Conservation (phyloP, 1,284 basidiomycete genomes). For the Pyrrhoderma lamaoense region DNA sequence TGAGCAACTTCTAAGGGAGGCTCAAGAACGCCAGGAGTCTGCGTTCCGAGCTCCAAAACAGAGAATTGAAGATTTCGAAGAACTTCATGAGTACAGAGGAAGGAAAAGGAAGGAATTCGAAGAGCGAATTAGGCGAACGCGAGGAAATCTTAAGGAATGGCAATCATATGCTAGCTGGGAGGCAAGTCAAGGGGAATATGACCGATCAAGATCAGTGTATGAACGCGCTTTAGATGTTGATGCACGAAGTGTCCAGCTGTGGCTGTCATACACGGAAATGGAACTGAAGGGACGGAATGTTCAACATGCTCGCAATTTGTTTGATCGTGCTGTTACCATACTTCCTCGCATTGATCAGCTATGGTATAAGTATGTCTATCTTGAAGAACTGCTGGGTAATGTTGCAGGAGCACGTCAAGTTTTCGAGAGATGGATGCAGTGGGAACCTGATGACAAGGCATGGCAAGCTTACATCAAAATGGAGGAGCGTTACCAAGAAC, state of each 20-base stretch:
- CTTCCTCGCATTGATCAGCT: slow-evolving; percentile 92
- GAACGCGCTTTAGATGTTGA: slow-evolving; percentile 97
- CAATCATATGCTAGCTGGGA: slow-evolving; percentile 81
- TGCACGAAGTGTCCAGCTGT: slow-evolving; percentile 80
- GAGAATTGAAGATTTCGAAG: slow-evolving; percentile 94
- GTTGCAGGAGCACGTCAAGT: slow-evolving; percentile 93
- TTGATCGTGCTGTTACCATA: slow-evolving; percentile 93
- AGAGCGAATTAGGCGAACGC: slow-evolving; percentile 85
- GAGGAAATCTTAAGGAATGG: slow-evolving; percentile 85
- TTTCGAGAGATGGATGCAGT: slow-evolving; percentile 98
- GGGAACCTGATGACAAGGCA: slow-evolving; percentile 99
- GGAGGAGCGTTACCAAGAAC: slow-evolving; percentile 89
- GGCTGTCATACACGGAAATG: slow-evolving; percentile 97
- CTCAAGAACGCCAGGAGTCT: slow-evolving; percentile 94
- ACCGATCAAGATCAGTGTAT: slow-evolving; percentile 88
- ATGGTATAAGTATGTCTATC: slow-evolving; percentile 99
- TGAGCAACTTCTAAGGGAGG: slow-evolving; percentile 95
- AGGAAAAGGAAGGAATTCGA: slow-evolving; percentile 96
- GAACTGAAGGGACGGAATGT: slow-evolving; percentile 97
- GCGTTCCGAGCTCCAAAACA: slow-evolving; percentile 89
- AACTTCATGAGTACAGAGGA: slow-evolving; percentile 92
- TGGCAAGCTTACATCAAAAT: slow-evolving; percentile 99
- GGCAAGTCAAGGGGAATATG: slow-evolving; percentile 95
- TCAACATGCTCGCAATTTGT: slow-evolving; percentile 93
- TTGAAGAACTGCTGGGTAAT: slow-evolving; percentile 96